Base-by-base conservation (phyloP, 2,329 filamentous ascomycete species). In the Stagonosporopsis tanaceti region DNA sequence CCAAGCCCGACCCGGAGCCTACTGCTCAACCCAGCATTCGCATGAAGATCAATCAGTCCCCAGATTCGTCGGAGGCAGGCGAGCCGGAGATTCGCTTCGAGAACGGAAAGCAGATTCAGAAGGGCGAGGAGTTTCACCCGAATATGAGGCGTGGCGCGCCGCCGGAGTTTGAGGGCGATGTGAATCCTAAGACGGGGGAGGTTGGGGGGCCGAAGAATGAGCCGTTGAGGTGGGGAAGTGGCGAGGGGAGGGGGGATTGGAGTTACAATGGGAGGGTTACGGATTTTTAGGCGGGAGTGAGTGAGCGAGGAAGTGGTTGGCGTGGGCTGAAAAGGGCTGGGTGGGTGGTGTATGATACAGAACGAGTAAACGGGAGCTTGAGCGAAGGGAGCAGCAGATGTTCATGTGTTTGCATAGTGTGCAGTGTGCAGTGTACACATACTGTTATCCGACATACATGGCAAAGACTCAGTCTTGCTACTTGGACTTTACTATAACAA, bases 171-270 rank as follows among this genome's bases (percentile, higher is more conserved):
- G 88, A 94, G 66, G 95, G 95, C 57, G 93, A 98, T 51, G 84
- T 82, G 53, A 98, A 99, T 76, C 95, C 95, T 2, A 90, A 89
- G 82, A 99, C 95, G 1, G 95, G 95, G 24, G 95, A 99, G 82
- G 87, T 97, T 11, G 95, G 95, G 6, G 95, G 95, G 1, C 95
- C 95, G 6, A 99, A 98, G 87, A 98, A 96, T 73, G 94, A 99
- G 78, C 95, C 95, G 48, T 73, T 98, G 73, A 81, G 93, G 68
- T 97, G 94, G 94, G 93, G 93, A 0, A 81, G 84, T 17, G 74
- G 70, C 0, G 38, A 47, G 30, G 40, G 34, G 30, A 57, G 48
- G 17, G 89, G 91, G 1, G 88, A 91, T 74, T 99, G 93, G 90
- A 97, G 92, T 76, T 99, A 91, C 77, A 97, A 97, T 77, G 95